phyloP scores from a whole-genome alignment of 495 filamentous ascomycete species.

The Penicillium cosmopolitanum region DNA sequence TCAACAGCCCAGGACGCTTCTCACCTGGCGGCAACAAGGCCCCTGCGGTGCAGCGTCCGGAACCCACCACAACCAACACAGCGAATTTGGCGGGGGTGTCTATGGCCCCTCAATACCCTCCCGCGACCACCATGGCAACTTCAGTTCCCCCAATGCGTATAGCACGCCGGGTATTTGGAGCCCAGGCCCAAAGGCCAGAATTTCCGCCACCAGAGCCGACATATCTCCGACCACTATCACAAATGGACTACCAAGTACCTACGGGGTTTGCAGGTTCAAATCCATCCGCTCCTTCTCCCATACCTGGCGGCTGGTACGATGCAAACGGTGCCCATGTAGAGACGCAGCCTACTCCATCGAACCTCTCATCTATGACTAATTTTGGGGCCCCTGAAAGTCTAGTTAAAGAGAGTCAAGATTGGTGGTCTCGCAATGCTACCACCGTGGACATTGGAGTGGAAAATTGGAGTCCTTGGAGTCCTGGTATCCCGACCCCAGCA shows the following conservation, averaged over 20 bases:
- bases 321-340: slow-evolving; percentile 20
- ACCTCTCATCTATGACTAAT: slow-evolving; percentile 39
- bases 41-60: slow-evolving; percentile 17
- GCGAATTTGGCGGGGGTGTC: slow-evolving; percentile 12
- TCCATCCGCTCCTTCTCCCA: slow-evolving; percentile 15
- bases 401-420: slow-evolving; percentile 60
- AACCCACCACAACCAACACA: slow-evolving; percentile 17
- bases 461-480: slow-evolving; percentile 45
- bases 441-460: slow-evolving; percentile 49
- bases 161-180: slow-evolving; percentile 23
- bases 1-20: slow-evolving; percentile 23
- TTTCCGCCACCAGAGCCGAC: slow-evolving; percentile 40
- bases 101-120: slow-evolving; percentile 22
- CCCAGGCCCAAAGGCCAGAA: slow-evolving; percentile 26
- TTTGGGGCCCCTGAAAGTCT: slow-evolving; percentile 50
- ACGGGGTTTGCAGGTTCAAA: slow-evolving; percentile 15
- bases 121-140: slow-evolving; percentile 16
- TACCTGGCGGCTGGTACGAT: slow-evolving; percentile 35
- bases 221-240: slow-evolving; percentile 37
- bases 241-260: slow-evolving; percentile 27
- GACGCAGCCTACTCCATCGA: slow-evolving; percentile 27
- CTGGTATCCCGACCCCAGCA: slow-evolving; percentile 7
- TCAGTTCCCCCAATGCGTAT: slow-evolving; percentile 30
- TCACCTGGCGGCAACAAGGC: slow-evolving; percentile 20
- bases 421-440: slow-evolving; percentile 59